These are phyloP conservation scores for Mycena vitilis DNA, from an alignment of 768 basidiomycete species.

Conservation along the genomic window DNA sequence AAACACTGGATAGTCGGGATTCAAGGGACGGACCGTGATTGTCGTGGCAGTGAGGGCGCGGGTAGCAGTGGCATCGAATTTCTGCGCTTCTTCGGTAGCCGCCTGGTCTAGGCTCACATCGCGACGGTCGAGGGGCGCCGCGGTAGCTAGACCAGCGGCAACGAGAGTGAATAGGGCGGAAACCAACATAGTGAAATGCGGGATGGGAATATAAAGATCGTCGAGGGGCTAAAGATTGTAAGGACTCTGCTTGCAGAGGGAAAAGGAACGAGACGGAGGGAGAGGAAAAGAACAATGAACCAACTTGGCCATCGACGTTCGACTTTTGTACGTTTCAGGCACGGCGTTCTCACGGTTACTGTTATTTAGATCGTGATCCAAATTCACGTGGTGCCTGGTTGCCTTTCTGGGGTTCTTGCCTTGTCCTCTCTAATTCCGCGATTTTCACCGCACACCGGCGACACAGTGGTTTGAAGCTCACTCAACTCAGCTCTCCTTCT, in stretches of 20 bases:
- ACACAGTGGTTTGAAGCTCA: too few species aligned
- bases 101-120: conserved; percentile 32
- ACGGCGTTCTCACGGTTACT: background rate
- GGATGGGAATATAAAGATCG: background rate
- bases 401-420: conserved; percentile 2
- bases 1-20: background rate
- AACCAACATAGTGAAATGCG: conserved; percentile 32
- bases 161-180: conserved; percentile 37
- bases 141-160: conserved; percentile 32
- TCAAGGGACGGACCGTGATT: conserved; percentile 30
- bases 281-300: background rate
- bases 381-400: background rate
- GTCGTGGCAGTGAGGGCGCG: conserved; percentile 38
- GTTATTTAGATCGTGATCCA: background rate
- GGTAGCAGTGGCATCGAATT: conserved; percentile 36
- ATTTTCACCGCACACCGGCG: too few species aligned
- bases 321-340: background rate
- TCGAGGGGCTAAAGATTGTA: conserved; percentile 26
- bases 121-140: conserved; percentile 32
- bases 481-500: too few species aligned
- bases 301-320: background rate
- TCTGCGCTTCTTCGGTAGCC: conserved; percentile 37
- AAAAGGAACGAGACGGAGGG: conserved; percentile 3
- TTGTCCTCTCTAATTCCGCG: background rate
- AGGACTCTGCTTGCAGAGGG: conserved; percentile 38